Conservation (phyloP, 2,329 filamentous ascomycete species). For the Lasiodiplodia hormozganensis region DNA sequence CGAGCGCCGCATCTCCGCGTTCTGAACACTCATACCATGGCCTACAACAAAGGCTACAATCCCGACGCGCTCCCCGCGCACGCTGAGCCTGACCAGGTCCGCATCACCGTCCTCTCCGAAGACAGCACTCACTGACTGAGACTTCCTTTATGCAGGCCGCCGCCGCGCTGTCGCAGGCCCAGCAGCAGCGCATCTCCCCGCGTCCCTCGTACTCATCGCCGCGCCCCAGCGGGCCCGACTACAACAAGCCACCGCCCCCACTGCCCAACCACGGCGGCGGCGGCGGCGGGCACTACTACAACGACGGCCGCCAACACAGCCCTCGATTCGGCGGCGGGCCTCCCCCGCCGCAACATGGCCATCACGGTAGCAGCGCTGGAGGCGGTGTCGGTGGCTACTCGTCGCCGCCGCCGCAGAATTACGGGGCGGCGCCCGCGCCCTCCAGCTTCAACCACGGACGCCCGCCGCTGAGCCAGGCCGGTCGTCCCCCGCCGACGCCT, state of each 20-base stretch:
- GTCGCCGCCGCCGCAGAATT: slow-evolving; percentile 56
- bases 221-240: slow-evolving; percentile 44
- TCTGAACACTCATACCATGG: slow-evolving; percentile 64
- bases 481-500: slow-evolving; percentile 54
- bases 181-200: slow-evolving; percentile 33
- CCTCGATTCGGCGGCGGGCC: slow-evolving; percentile 41
- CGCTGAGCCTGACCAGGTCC: slow-evolving; percentile 75
- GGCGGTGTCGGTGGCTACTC: slow-evolving; percentile 47
- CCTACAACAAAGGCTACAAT: slow-evolving; percentile 92
- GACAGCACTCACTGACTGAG: slow-evolving; percentile 31
- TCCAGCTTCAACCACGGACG: slow-evolving; percentile 68
- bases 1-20: background rate
- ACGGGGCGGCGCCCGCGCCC: slow-evolving; percentile 61
- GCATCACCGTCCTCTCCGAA: slow-evolving; percentile 30
- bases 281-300: slow-evolving; percentile 41
- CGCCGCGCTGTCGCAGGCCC: slow-evolving; percentile 45
- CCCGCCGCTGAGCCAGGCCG: slow-evolving; percentile 59
- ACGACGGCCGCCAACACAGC: slow-evolving; percentile 38
- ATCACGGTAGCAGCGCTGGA: background rate
- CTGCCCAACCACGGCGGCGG: slow-evolving; percentile 45
- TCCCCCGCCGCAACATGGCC: slow-evolving; percentile 36
- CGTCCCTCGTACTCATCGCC: slow-evolving; percentile 45
- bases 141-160: slow-evolving; percentile 42
- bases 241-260: slow-evolving; percentile 52
- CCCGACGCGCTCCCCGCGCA: slow-evolving; percentile 94